Base-by-base conservation (phyloP, 805 yeast genomes). In the Pichia deserticola region DNA sequence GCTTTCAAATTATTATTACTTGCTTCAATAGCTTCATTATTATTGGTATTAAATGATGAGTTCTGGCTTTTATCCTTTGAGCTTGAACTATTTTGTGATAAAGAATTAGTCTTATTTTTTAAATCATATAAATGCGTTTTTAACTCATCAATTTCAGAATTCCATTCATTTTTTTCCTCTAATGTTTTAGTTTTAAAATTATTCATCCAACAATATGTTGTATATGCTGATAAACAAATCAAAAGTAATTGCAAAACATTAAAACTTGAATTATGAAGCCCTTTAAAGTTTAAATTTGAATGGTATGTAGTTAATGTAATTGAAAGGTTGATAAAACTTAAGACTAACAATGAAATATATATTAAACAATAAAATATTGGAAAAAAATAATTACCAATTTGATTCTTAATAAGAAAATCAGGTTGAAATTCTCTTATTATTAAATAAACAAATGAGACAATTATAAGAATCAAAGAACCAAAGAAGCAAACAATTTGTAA, bases 401-500 rank as follows among this genome's bases (percentile, higher is more conserved):
- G 1, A 1, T 20, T 20, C 8, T 44, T 33, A 6, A 40, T 36
- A 11, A 40, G 33, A 7, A 30, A 11, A 12, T 36, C 11, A 3
- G 48, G 40, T 1, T 40, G 35, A 1, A 34, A 8, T 9, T 11
- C 29, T 5, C 28, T n/a, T 7, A 40, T 13, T 1, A 11, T 7
- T 5, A 41, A 40, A 29, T 15, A 27, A 1, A 32, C 3, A 5
- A 36, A 8, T 10, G 44, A 11, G 3, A 43, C 7, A 2, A 27
- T 7, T 8, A 40, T 15, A 11, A 44, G 30, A 13, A n/a, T 4
- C 12, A 51, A 6, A 15, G 53, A 51, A 12, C 44, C 37, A 25
- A 40, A 11, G 39, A 51, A 48, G n/a, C 38, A 40, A 15, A 20
- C 10, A 20, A 51, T 33, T 40, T 49, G 54, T 42, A 44, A 44